Evolutionary conservation across 2,329 filamentous ascomycete species (phyloP), one percentile per base, ranked within the genome.

Genomic region (Talaromyces verruculosus): DNA sequence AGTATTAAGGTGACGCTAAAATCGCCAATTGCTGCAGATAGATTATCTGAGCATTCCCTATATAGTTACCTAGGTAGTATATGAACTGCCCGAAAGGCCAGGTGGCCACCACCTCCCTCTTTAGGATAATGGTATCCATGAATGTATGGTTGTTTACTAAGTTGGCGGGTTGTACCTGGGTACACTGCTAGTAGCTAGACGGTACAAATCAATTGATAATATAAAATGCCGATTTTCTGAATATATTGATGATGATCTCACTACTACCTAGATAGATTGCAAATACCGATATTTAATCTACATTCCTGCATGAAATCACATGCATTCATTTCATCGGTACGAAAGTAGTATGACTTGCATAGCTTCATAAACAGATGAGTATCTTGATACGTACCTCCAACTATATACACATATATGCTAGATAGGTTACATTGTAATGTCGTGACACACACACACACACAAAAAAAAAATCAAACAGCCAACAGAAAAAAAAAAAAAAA

Each of bases 351-450:
- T 51, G 11, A 51, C 47, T 28, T 17, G 25, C 22, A 15, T 51
- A 17, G 25, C 25, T 51, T 41, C 57, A 35, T 30, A 43, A n/a
- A 39, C 35, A 39, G 37, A 6, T 6, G 43, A 17, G 13, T 45
- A 60, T 10, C 37, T 39, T 17, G 41, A 49, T 45, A 17, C 33
- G 25, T 35, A 17, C 33, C 37, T 57, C 35, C 22, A 39, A 49
- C 41, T 60, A 64, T 63, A 60, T 61, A 53, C 64, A 62, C 11
- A 30, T 35, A 43, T 47, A 47, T 58, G 62, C 62, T 64, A 58
- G 62, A 55, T 47, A 58, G 47, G 61, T 58, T 63, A 60, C 65
- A 65, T 53, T 64, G 57, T 41, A 43, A 57, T 22, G 30, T 58
- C 28, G 41, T 64, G 25, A 45, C 49, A 37, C 25, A 4, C 49